Base-by-base conservation (phyloP, 805 yeast species). In the Kazachstania kunashirensis region DNA sequence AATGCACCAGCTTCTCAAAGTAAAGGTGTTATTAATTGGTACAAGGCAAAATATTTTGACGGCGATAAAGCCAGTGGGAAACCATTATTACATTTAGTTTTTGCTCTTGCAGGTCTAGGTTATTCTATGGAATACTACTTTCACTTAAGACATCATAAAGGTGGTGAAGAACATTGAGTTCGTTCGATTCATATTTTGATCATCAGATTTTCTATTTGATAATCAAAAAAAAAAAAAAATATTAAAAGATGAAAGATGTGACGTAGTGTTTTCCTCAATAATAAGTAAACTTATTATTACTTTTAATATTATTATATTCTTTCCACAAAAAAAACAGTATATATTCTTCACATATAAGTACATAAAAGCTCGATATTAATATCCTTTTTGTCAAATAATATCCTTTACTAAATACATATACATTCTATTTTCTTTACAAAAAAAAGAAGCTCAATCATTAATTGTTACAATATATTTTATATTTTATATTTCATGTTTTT, bases 61-160 rank as follows among this genome's bases (percentile, higher is more conserved):
- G 85, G 82, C 52, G 84, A 77, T 49, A 80, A 82, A 55, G 89
- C 88, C 48, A 70, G 84, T 35, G 94, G 86, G 61, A 77, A 73
- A 62, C 94, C 94, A 59, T 69, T 84, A 54, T 57, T 84, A 51
- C 95, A 86, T 67, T 68, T 79, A 50, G 80, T 85, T 44, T 56
- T 73, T 40, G 74, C 73, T 61, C 63, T 85, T 63, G 62, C 84
- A 50, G 61, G 73, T 47, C 68, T 83, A 42, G 96, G 96, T 56
- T 88, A 88, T 81, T 71, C 85, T 47, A 70, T 84, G 68, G 96
- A 88, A 70, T 88, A 88, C 77, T 82, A 79, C 72, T 76, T 84
- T 78, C 96, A 89, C 71, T 76, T 74, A 58, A 67, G 77, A 57
- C 78, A 73, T 56, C 74, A 70, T 62, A 71, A 72, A 59, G 61